A percentile compares a stretch with the other conserved stretches of the same genome.
Conservation (phyloP, 768 basidiomycete species). For the Botryobasidium botryosum region DNA sequence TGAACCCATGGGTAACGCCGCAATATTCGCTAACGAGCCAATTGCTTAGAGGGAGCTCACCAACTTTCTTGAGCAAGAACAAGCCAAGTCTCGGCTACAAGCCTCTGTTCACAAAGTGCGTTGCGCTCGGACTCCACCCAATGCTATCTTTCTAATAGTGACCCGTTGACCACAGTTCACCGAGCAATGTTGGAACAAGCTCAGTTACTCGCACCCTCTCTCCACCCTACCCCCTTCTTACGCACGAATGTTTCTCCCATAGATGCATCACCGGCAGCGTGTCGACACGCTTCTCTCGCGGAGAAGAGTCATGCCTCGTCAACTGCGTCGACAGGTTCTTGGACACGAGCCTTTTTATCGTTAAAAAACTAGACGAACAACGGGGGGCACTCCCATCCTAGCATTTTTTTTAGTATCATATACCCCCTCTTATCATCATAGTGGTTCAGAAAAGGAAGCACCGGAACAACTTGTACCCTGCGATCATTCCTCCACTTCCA, state of each 20-base stretch:
- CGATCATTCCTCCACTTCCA: no score
- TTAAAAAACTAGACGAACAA: conserved; percentile 29
- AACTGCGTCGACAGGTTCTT: conserved; percentile 91
- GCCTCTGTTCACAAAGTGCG: conserved; percentile 18
- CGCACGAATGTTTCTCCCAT: background rate
- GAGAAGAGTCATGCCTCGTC: conserved; percentile 64
- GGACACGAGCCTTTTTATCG: conserved; percentile 70
- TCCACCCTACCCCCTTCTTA: background rate
- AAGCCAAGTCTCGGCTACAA: conserved; percentile 57
- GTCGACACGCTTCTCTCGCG: conserved; percentile 56
- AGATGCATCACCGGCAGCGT: conserved; percentile 74
- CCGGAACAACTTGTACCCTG: no score
- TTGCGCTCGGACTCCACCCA: background rate
- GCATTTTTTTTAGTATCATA: no score
- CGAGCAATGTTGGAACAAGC: conserved; percentile 88
- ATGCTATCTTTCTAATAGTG: background rate
- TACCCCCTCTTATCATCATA: no score
- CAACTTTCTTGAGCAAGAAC: conserved; percentile 64
- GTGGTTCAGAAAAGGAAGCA: no score
- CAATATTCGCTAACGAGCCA: conserved; percentile 1
- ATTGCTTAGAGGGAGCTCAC: conserved; percentile 59
- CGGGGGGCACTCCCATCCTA: no score
- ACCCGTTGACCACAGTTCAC: conserved; percentile 57
- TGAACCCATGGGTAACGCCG: background rate
- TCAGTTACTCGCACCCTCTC: conserved; percentile 14